Evolutionary conservation across 768 basidiomycete genomes (phyloP).

Genomic region (Psilocybe cyanescens): DNA sequence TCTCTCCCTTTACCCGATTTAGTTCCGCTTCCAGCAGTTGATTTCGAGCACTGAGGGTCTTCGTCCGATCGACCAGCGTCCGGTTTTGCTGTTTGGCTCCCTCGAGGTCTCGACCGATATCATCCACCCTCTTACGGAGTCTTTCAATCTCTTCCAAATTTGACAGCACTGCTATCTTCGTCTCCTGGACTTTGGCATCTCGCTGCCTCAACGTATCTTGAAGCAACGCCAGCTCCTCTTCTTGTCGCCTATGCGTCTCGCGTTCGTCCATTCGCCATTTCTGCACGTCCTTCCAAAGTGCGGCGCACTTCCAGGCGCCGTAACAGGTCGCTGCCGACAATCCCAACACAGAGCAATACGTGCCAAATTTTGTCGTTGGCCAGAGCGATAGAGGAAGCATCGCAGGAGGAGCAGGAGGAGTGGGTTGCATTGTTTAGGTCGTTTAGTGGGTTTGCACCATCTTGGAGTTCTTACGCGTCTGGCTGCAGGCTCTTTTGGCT

Average conservation of each 20-base stretch:
- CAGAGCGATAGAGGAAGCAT: slow-evolving; percentile 13
- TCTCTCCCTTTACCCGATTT: slow-evolving; percentile 21
- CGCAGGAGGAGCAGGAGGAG: slow-evolving; percentile 4
- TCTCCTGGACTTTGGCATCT: slow-evolving; percentile 24
- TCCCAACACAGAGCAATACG: slow-evolving; percentile 31
- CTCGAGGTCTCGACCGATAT: slow-evolving; percentile 24
- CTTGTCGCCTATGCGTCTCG: slow-evolving; percentile 16
- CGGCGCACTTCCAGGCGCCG: slow-evolving; percentile 27
- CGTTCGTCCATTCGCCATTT: slow-evolving; percentile 9
- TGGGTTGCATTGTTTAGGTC: slow-evolving; percentile 17
- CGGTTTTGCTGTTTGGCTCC: slow-evolving; percentile 20
- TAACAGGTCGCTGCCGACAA: slow-evolving; percentile 33
- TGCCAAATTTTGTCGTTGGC: slow-evolving; percentile 16
- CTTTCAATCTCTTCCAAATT: slow-evolving; percentile 21
- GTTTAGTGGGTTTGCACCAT: slow-evolving; percentile 14
- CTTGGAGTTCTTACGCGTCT: slow-evolving; percentile 16
- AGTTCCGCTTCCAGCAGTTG: slow-evolving; percentile 23
- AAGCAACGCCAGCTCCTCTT: slow-evolving; percentile 19
- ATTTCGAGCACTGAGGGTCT: slow-evolving; percentile 20
- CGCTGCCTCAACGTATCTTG: slow-evolving; percentile 21
- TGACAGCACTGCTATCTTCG: slow-evolving; percentile 19
- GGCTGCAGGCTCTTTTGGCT: slow-evolving; percentile 17
- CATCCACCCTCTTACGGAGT: slow-evolving; percentile 15
- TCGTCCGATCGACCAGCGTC: slow-evolving; percentile 20
- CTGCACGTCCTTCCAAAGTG: slow-evolving; percentile 26